Evolutionary conservation across 1,139 yeast species (phyloP).

Genomic region (Insectozyma bohioensis): DNA sequence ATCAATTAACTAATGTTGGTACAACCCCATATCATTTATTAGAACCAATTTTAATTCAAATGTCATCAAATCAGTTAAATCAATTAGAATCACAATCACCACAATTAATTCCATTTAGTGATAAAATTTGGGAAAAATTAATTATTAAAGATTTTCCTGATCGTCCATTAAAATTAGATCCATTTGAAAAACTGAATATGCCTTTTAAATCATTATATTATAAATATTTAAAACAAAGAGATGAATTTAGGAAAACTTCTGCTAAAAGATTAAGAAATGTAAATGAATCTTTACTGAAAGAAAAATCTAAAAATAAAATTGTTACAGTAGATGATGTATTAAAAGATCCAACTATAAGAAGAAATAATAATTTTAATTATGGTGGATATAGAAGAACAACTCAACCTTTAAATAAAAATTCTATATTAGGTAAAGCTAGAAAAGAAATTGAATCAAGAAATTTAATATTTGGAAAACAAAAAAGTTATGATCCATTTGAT

Average conservation of each 20-base stretch:
- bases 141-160: slow-evolving; percentile 52
- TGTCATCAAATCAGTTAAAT: slow-evolving; percentile 48
- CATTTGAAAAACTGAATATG: slow-evolving; percentile 20
- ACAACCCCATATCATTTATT: slow-evolving; percentile 50
- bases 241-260: slow-evolving; percentile 48
- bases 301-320: slow-evolving; percentile 49
- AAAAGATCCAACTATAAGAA: slow-evolving; percentile 39
- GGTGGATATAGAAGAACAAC: slow-evolving; percentile 4
- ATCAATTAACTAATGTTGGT: slow-evolving; percentile 39
- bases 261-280: slow-evolving; percentile 48
- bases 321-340: slow-evolving; percentile 37
- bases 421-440: slow-evolving; percentile 38
- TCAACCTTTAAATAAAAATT: slow-evolving; percentile 17
- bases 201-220: slow-evolving; percentile 44
- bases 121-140: slow-evolving; percentile 48
- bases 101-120: slow-evolving; percentile 47
- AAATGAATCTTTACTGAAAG: slow-evolving; percentile 38
- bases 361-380: slow-evolving; percentile 14
- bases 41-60: slow-evolving; percentile 39
- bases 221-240: slow-evolving; percentile 44
- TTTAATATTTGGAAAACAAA: slow-evolving; percentile 27
- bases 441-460: slow-evolving; percentile 33
- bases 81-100: slow-evolving; percentile 46
- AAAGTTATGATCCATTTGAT: slow-evolving; percentile 27
- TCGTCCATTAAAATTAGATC: slow-evolving; percentile 24